Evolutionary conservation across 2,329 filamentous ascomycete species (phyloP).

Genomic region (Apiospora pterosperma): DNA sequence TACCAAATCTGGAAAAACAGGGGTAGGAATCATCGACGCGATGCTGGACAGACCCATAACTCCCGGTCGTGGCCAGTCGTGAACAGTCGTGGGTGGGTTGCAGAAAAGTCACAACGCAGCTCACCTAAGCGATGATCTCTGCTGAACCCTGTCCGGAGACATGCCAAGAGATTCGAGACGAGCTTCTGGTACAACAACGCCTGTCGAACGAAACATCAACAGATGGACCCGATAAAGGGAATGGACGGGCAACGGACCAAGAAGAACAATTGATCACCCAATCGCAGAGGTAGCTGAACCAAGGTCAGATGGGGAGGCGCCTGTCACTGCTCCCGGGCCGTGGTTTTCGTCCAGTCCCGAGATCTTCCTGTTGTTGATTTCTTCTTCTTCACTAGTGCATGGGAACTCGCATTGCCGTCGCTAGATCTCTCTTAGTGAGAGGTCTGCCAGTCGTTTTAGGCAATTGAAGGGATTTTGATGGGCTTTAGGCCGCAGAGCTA

Average conservation of each 20-base stretch:
- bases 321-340: background rate
- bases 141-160: background rate
- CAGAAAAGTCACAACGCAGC: background rate
- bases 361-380: background rate
- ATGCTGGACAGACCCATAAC: background rate
- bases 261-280: background rate
- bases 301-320: background rate
- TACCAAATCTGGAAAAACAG: background rate
- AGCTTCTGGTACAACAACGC: background rate
- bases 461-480: constrained; percentile 17
- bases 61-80: background rate
- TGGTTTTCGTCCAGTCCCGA: background rate
- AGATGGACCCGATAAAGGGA: background rate
- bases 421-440: background rate
- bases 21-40: background rate
- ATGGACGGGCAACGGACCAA: background rate
- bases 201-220: background rate
- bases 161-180: constrained; percentile 1
- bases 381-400: background rate
- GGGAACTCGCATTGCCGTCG: constrained; percentile 7
- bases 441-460: constrained; percentile 4
- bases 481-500: constrained; percentile 16
- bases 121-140: background rate
- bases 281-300: background rate
- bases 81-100: background rate